Percentiles rank a stretch among this genome's conserved stretches.
These are phyloP conservation scores for Candida sanyiensis DNA, from an alignment of 805 yeast species.

Conservation along the genomic window DNA sequence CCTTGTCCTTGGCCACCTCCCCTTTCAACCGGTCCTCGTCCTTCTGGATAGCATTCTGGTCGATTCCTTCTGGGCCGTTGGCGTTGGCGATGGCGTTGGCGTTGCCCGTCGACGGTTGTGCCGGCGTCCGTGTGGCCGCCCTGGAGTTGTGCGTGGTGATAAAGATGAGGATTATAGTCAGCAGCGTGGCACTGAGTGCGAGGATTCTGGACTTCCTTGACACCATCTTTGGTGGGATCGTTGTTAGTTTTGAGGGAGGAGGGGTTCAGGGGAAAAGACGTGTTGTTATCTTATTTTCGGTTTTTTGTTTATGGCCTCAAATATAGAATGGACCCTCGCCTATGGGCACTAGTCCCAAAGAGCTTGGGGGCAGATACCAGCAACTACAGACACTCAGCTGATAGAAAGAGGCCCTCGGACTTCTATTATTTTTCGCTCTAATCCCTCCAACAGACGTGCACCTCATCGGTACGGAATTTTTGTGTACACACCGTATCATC, in stretches of 20 bases:
- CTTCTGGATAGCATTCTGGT: slow-evolving; percentile 36
- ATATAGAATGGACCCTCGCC: too few relatives aligned
- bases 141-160: slow-evolving; percentile 25
- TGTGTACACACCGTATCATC: slow-evolving; percentile 83
- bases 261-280: not conserved
- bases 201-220: slow-evolving; percentile 36
- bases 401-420: too few relatives aligned
- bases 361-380: too few relatives aligned
- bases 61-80: too few relatives aligned
- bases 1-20: slow-evolving; percentile 13
- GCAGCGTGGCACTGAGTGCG: slow-evolving; percentile 36
- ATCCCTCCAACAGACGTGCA: slow-evolving; percentile 84
- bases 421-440: slow-evolving; percentile 11
- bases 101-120: slow-evolving; percentile 12
- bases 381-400: not conserved
- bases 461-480: slow-evolving; percentile 92
- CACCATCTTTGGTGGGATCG: too few relatives aligned
- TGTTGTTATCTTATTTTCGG: too few relatives aligned
- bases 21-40: slow-evolving; percentile 29
- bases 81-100: too few relatives aligned
- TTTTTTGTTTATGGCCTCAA: too few relatives aligned
- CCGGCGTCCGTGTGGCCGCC: slow-evolving; percentile 1
- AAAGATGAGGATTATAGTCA: slow-evolving; percentile 33
- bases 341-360: too few relatives aligned
- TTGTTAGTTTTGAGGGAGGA: too few relatives aligned